These are phyloP conservation scores for Petunia axillaris DNA, from an alignment of 257 asterid species.

Conservation along the genomic window DNA sequence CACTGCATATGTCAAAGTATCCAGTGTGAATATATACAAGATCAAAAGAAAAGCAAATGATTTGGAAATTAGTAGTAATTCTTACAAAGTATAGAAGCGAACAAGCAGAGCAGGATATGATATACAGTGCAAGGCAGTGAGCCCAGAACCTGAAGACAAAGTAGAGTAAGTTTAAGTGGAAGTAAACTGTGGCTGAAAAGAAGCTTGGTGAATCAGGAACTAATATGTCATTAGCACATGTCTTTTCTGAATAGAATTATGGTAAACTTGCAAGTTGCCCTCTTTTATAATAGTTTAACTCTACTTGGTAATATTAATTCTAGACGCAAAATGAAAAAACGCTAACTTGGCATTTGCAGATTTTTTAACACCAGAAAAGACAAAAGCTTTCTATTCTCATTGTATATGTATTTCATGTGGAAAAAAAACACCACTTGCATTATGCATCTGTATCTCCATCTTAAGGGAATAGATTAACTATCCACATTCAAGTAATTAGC, in stretches of 20 bases:
- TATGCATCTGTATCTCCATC: conserved; percentile 2
- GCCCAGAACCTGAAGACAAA: conserved; percentile 45
- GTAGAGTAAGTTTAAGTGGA: not conserved
- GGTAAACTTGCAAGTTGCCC: not conserved
- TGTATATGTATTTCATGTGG: not conserved
- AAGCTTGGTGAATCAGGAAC: not conserved
- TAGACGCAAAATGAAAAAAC: conserved; percentile 13
- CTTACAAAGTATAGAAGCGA: conserved; percentile 45
- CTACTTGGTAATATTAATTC: not conserved
- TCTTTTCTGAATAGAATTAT: not conserved
- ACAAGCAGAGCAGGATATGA: conserved; percentile 37
- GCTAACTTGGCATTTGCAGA: conserved; percentile 6
- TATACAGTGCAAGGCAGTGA: conserved; percentile 43
- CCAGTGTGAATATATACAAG: not conserved
- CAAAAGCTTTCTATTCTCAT: not conserved
- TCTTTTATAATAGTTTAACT: not conserved
- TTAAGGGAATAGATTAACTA: not conserved
- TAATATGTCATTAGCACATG: not conserved
- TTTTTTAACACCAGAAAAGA: not conserved
- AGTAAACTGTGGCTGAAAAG: not conserved
- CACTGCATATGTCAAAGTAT: not conserved
- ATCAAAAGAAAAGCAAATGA: not conserved
- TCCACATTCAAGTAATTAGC: not conserved
- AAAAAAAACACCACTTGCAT: not conserved
- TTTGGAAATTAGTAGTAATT: not conserved